phyloP scores from a whole-genome alignment of 306 rosid genomes.

The Acacia confusa region DNA sequence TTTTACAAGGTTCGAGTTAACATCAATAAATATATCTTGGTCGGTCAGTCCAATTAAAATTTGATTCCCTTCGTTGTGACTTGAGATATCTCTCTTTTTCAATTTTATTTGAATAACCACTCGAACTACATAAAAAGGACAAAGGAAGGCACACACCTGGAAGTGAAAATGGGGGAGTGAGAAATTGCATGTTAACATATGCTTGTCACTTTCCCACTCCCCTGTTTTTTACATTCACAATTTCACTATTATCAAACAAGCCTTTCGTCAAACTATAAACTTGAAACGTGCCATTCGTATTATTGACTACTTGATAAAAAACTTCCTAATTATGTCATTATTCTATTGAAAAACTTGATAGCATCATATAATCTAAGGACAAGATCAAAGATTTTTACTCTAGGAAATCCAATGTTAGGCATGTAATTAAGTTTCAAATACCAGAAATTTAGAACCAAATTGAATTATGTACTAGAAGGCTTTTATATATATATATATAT shows the following conservation, averaged over 20 bases:
- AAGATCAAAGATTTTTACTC: neutral
- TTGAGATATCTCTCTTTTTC: neutral
- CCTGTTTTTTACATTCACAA: neutral
- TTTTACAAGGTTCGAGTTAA: too few species aligned
- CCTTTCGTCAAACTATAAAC: neutral
- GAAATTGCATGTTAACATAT: neutral
- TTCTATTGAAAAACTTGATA: neutral
- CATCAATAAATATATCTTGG: too few species aligned
- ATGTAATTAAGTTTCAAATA: neutral
- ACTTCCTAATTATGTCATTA: neutral
- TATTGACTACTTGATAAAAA: neutral
- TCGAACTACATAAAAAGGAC: neutral
- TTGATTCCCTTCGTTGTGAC: neutral
- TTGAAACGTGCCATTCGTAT: neutral
- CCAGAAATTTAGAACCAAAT: constrained; percentile 1
- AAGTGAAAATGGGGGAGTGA: neutral
- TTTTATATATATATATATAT: neutral
- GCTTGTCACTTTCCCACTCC: neutral
- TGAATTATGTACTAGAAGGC: neutral
- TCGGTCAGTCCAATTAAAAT: too few species aligned
- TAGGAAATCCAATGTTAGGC: neutral
- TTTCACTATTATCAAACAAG: neutral
- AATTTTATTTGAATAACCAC: neutral
- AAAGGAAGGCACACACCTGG: neutral
- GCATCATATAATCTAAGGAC: neutral